These are phyloP conservation scores for Teunomyces lycoperdinae DNA, from an alignment of 805 yeast genomes.

Conservation along the genomic window DNA sequence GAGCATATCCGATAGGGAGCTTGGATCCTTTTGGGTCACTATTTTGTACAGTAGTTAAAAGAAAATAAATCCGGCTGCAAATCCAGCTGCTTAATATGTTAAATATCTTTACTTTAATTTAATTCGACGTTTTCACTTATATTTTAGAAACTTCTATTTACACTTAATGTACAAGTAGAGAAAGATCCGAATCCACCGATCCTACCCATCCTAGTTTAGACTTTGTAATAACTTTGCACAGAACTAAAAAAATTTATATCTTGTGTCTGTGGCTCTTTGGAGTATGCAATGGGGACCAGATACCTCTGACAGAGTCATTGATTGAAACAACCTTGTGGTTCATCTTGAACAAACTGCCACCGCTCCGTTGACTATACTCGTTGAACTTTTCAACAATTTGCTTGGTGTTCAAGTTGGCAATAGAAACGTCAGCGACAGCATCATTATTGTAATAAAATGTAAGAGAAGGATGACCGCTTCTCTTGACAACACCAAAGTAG, in stretches of 20 bases:
- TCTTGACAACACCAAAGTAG: conserved; percentile 66
- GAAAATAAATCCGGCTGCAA: background rate
- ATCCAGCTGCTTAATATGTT: background rate
- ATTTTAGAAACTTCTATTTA: conserved; percentile 2
- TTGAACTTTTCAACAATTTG: conserved; percentile 64
- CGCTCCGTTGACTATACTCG: conserved; percentile 65
- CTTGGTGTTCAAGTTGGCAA: conserved; percentile 63
- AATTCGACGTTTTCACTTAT: background rate
- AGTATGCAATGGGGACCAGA: conserved; percentile 95
- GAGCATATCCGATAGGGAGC: background rate
- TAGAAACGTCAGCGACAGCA: conserved; percentile 52
- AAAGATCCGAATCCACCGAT: background rate
- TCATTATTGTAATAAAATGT: conserved; percentile 38
- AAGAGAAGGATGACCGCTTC: conserved; percentile 79
- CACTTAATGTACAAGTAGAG: conserved; percentile 1
- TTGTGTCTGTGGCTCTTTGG: conserved; percentile 39
- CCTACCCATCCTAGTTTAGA: background rate
- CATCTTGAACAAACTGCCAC: conserved; percentile 60
- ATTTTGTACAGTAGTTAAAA: background rate
- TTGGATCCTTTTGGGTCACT: background rate
- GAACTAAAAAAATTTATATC: conserved; percentile 18
- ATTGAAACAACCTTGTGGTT: conserved; percentile 73
- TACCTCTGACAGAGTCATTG: conserved; percentile 87
- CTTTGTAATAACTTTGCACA: too few relatives aligned
- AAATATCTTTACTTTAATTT: background rate